phyloP scores from a whole-genome alignment of 371 early-diverging fungal species.

The Scutellospora calospora region DNA sequence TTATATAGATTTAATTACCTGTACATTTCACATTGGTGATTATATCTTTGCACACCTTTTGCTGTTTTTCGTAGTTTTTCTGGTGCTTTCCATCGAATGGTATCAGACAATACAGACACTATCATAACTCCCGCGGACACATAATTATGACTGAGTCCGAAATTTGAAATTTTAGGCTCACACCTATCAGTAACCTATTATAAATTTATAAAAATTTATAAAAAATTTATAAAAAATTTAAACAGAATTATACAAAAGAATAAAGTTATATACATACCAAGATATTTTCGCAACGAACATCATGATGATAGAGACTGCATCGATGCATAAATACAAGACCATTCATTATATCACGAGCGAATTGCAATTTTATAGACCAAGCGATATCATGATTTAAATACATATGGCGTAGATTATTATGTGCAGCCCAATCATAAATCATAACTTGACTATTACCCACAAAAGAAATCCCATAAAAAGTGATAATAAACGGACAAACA shows the following conservation, averaged over 20 bases:
- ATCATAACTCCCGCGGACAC: background rate
- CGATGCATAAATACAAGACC: slow-evolving; percentile 31
- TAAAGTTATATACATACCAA: background rate
- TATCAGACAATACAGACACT: background rate
- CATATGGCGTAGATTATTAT: slow-evolving; percentile 20
- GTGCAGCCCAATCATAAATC: slow-evolving; percentile 37
- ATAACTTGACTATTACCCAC: background rate
- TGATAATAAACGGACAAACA: background rate
- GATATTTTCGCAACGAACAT: slow-evolving; percentile 38
- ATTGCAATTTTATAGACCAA: slow-evolving; percentile 17
- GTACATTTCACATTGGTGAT: slow-evolving; percentile 34
- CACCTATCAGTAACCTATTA: background rate
- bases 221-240: background rate
- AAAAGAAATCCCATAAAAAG: slow-evolving; percentile 26
- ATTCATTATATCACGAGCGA: slow-evolving; percentile 12
- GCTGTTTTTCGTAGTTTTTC: background rate
- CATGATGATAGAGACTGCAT: slow-evolving; percentile 29
- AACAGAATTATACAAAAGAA: no score
- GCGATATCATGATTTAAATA: background rate
- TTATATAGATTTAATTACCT: background rate
- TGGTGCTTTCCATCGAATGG: slow-evolving; percentile 20
- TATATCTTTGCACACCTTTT: background rate
- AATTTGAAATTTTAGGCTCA: slow-evolving; percentile 36
- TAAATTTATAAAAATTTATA: background rate
- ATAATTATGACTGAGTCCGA: background rate